Conservation (phyloP, 371 early-diverging fungal genomes). For the Mucor saturninus region DNA sequence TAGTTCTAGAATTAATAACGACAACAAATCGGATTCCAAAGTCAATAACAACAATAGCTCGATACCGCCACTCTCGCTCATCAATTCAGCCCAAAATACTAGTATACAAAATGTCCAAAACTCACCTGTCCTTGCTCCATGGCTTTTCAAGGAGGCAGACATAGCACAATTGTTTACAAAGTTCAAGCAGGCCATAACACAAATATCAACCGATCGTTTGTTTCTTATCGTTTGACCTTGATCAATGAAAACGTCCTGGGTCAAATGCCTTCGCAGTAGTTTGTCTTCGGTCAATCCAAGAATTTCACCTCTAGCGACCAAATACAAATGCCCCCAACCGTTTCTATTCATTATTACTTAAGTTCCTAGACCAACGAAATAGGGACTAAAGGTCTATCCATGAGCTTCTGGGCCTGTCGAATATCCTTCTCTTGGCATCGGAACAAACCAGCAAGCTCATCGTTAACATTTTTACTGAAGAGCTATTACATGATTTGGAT, state of each 20-base stretch:
- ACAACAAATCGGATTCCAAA: slow-evolving; percentile 18
- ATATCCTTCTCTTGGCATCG: slow-evolving; percentile 22
- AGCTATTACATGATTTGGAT: slow-evolving; percentile 12
- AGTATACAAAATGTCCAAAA: slow-evolving; percentile 23
- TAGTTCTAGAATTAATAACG: slow-evolving; percentile 22
- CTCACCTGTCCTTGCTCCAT: slow-evolving; percentile 20
- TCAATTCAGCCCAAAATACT: slow-evolving; percentile 24
- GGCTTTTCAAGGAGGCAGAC: slow-evolving; percentile 22
- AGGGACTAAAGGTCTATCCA: slow-evolving; percentile 27
- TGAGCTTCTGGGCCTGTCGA: slow-evolving; percentile 22
- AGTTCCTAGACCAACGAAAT: no score
- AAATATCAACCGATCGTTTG: slow-evolving; percentile 20
- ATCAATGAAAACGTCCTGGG: no score
- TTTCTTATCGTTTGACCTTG: slow-evolving; percentile 29
- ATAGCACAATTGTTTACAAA: slow-evolving; percentile 20
- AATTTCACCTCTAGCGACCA: no score
- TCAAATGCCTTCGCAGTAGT: no score
- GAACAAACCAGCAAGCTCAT: slow-evolving; percentile 19
- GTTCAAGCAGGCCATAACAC: slow-evolving; percentile 18
- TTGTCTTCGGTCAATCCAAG: no score
- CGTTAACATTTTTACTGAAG: slow-evolving; percentile 21
- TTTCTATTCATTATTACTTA: no score
- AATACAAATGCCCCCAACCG: no score
- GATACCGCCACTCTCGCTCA: no score
- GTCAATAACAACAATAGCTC: slow-evolving; percentile 18